Conservation (phyloP, 331 rosid genomes). For the Erythrophleum ivorense region DNA sequence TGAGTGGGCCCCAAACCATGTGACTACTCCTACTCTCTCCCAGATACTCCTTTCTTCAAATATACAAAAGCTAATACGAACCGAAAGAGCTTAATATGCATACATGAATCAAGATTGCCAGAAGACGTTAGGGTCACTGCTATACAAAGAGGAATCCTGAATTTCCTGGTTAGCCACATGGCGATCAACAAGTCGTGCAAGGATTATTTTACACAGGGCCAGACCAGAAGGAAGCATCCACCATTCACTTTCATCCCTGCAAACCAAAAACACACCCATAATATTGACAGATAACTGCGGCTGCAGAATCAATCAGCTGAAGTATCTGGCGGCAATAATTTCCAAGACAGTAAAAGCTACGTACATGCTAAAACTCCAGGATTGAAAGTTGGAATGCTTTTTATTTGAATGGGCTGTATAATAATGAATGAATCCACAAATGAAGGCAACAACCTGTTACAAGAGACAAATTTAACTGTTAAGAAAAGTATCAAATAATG, state of each 20-base stretch:
- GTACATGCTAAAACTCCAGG: constrained; percentile 95
- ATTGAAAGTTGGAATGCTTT: constrained; percentile 64
- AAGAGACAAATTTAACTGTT: constrained; percentile 26
- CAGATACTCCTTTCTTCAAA: constrained; percentile 28
- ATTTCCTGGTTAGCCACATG: constrained; percentile 94
- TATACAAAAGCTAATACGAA: constrained; percentile 31
- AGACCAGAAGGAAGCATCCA: constrained; percentile 90
- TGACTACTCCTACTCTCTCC: constrained; percentile 26
- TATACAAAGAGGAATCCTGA: constrained; percentile 95
- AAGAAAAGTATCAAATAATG: background rate
- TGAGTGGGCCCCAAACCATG: background rate
- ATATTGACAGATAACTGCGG: constrained; percentile 18
- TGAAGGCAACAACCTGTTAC: constrained; percentile 75
- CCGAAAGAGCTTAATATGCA: background rate
- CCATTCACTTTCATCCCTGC: constrained; percentile 99
- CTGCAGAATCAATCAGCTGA: constrained; percentile 26
- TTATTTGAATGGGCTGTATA: constrained; percentile 62
- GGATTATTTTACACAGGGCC: constrained; percentile 81
- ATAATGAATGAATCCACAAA: constrained; percentile 84
- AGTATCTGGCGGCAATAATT: constrained; percentile 14
- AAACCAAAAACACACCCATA: constrained; percentile 30
- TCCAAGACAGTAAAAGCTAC: constrained; percentile 34
- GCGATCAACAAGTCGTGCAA: constrained; percentile 83
- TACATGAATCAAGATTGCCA: constrained; percentile 71
- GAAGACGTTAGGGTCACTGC: constrained; percentile 77